Evolutionary conservation across 345 rosid genomes (phyloP).

Genomic region (Linum trigynum): DNA sequence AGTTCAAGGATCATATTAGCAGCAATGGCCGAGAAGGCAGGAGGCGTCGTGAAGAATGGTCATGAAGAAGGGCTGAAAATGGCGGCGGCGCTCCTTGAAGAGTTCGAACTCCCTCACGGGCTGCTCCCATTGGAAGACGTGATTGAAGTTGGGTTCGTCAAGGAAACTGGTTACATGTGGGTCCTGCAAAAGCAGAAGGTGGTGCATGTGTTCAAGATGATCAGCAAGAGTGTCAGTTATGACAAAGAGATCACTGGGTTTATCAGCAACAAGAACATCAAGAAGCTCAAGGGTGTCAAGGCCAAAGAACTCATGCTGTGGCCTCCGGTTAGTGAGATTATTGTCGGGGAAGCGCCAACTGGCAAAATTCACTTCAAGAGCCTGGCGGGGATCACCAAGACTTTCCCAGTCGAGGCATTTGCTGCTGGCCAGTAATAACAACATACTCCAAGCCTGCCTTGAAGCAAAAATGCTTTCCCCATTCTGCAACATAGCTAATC

Average conservation of each 20-base stretch:
- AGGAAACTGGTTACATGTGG: constrained; percentile 3
- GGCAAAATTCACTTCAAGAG: constrained; percentile 4
- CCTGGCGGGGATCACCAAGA: neutral
- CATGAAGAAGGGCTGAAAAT: neutral
- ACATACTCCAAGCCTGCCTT: neutral
- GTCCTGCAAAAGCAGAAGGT: constrained; percentile 1
- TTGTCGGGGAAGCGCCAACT: neutral
- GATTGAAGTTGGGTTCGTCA: neutral
- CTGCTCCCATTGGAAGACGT: neutral
- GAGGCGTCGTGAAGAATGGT: neutral
- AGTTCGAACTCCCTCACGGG: constrained; percentile 3
- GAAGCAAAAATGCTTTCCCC: neutral
- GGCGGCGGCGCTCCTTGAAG: neutral
- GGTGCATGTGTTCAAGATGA: constrained; percentile 1
- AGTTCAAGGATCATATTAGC: neutral
- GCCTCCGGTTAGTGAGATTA: constrained; percentile 5
- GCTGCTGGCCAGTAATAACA: constrained; percentile 1
- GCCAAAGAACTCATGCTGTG: constrained; percentile 1
- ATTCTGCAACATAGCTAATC: too few species aligned
- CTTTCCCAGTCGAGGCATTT: constrained; percentile 1
- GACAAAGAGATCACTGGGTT: neutral
- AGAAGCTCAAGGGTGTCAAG: constrained; percentile 6
- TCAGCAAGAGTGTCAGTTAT: constrained; percentile 1
- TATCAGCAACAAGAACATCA: neutral
- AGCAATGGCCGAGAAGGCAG: constrained; percentile 1